These are phyloP conservation scores for Kodamaea hsintzibuensis DNA, from an alignment of 805 yeast species.

Conservation along the genomic window DNA sequence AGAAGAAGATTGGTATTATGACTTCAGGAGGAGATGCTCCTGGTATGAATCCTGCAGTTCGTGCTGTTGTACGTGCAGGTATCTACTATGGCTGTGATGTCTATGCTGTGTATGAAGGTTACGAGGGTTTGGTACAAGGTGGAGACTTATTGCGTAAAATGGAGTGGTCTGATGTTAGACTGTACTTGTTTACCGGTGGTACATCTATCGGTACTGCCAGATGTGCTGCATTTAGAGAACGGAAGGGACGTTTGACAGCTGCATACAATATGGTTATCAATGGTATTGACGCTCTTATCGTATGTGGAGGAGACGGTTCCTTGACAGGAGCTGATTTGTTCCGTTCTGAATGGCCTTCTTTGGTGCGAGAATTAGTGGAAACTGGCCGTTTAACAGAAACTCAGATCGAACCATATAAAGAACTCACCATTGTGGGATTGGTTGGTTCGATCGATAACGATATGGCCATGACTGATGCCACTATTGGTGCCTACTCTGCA, in stretches of 20 bases:
- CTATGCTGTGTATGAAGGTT: constrained; percentile 72
- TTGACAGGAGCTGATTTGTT: constrained; percentile 80
- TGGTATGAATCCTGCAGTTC: constrained; percentile 76
- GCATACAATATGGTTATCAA: constrained; percentile 65
- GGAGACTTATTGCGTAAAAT: constrained; percentile 60
- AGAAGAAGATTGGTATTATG: constrained; percentile 67
- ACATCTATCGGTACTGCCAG: constrained; percentile 80
- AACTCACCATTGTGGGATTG: constrained; percentile 69
- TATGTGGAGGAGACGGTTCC: constrained; percentile 85
- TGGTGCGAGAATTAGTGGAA: constrained; percentile 55
- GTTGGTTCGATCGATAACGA: constrained; percentile 87
- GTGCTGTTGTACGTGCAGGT: constrained; percentile 73
- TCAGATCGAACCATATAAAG: constrained; percentile 49
- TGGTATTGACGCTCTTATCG: constrained; percentile 77
- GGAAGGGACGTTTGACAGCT: constrained; percentile 63
- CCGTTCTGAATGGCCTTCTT: constrained; percentile 75
- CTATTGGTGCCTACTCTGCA: constrained; percentile 81
- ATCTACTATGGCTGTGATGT: constrained; percentile 64
- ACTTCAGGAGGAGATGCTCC: constrained; percentile 84
- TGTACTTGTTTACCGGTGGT: constrained; percentile 71
- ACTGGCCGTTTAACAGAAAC: constrained; percentile 46
- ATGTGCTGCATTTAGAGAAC: constrained; percentile 64
- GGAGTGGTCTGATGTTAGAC: constrained; percentile 74
- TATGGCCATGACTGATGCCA: constrained; percentile 82
- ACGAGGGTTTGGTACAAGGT: constrained; percentile 69